Evolutionary conservation across 73 alveolate genomes (phyloP).

Genomic region (Uronychia binucleata): DNA sequence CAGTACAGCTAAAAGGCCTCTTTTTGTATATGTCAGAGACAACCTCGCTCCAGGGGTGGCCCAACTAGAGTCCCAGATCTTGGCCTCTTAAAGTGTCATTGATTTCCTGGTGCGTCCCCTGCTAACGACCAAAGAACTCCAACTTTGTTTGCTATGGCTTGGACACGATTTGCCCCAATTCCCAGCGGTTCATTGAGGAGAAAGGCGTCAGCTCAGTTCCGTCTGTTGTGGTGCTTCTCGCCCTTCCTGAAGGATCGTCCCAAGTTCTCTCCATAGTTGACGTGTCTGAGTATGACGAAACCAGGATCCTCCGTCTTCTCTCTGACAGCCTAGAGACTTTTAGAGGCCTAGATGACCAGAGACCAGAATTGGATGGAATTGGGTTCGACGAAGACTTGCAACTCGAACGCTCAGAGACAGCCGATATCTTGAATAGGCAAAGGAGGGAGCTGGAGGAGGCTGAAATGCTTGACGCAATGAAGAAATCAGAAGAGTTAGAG

Average conservation of each 20-base stretch:
- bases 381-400: constrained; percentile 12
- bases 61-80: not conserved
- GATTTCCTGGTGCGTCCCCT: not conserved
- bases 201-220: not conserved
- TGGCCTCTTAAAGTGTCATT: not conserved
- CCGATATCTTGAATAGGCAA: constrained; percentile 29
- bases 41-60: not conserved
- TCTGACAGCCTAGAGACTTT: not conserved
- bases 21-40: not conserved
- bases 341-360: too few relatives aligned
- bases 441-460: constrained; percentile 64
- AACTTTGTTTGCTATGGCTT: not conserved
- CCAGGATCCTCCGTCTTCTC: not conserved
- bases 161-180: not conserved
- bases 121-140: not conserved
- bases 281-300: not conserved
- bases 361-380: not conserved
- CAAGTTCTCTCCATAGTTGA: not conserved
- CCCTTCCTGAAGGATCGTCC: not conserved
- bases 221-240: not conserved
- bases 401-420: not conserved
- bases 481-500: constrained; percentile 58
- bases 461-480: constrained; percentile 29
- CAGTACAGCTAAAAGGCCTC: not conserved
- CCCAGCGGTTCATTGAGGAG: not conserved